Evolutionary conservation across 2,329 filamentous ascomycete genomes (phyloP), one percentile per base, ranked within the genome.

Genomic region (Fusarium burgessii): DNA sequence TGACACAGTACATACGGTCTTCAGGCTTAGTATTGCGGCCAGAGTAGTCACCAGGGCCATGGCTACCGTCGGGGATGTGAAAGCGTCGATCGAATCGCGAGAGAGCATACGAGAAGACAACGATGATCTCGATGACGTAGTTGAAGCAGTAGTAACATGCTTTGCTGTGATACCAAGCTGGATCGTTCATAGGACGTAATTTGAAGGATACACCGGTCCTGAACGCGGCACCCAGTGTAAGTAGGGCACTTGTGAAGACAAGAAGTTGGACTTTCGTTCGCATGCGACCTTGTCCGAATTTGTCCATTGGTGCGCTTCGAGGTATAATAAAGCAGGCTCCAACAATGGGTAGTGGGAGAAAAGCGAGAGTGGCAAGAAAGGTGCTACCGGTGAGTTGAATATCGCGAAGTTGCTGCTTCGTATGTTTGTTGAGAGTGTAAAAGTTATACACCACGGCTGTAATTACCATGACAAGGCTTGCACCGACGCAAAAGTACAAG

Each of bases 111-210:
- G 90, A 81, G 57, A 85, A 87, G 7, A 95, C 85, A 40, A 94
- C 89, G 27, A 92, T 77, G 42, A 95, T 82, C 80, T 97, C 94
- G 40, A 95, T 84, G 18, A 83, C 83, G 77, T 93, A 97, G 81
- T 93, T 92, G 83, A 96, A 93, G 77, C 90, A 82, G 82, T 96
- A 97, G 83, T 94, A 97, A 74, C 88, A 89, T 3, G 90, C 87
- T 78, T 91, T 92, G 76, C 83, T 83, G 74, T 93, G 87, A 78
- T 91, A 95, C 87, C 90, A 92, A 8, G 90, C 90, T 4, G 92
- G 89, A 62, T 88, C 43, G 14, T 46, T 82, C 60, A 76, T 74
- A 6, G 84, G 88, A 32, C 85, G 86, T 1, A 83, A 77, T 59
- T 84, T 83, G 79, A 86, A 93, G 32, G 77, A 82, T 2, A 87